Conservation (phyloP, 306 rosid genomes). For the Ammopiptanthus mongolicus region DNA sequence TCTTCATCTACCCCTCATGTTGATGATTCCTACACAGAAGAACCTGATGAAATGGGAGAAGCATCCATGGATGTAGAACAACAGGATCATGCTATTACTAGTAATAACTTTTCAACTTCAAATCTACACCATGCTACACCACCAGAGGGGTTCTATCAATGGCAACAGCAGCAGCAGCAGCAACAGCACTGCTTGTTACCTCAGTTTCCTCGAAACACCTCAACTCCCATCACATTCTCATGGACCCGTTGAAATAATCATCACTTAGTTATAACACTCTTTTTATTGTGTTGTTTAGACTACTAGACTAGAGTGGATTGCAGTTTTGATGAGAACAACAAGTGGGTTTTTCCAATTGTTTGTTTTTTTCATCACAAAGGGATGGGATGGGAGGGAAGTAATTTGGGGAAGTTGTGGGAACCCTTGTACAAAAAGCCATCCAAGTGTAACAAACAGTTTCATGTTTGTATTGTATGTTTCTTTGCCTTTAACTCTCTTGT, state of each 20-base stretch:
- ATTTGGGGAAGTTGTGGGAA: neutral
- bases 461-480: neutral
- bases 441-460: neutral
- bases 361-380: neutral
- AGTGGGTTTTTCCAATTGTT: neutral
- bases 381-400: neutral
- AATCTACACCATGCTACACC: neutral
- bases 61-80: constrained; percentile 50
- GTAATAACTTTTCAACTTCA: neutral
- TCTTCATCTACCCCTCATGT: neutral
- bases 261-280: neutral
- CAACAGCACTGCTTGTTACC: constrained; percentile 74
- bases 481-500: neutral
- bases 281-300: neutral
- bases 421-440: neutral
- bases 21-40: neutral
- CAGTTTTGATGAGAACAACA: neutral
- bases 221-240: constrained; percentile 65
- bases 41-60: constrained; percentile 42
- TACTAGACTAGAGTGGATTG: neutral
- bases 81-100: neutral
- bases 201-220: constrained; percentile 58
- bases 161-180: constrained; percentile 68
- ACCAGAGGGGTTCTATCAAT: constrained; percentile 38
- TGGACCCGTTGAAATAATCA: constrained; percentile 47